Conservation (phyloP, 495 filamentous ascomycete species). For the Cercophora sp. region DNA sequence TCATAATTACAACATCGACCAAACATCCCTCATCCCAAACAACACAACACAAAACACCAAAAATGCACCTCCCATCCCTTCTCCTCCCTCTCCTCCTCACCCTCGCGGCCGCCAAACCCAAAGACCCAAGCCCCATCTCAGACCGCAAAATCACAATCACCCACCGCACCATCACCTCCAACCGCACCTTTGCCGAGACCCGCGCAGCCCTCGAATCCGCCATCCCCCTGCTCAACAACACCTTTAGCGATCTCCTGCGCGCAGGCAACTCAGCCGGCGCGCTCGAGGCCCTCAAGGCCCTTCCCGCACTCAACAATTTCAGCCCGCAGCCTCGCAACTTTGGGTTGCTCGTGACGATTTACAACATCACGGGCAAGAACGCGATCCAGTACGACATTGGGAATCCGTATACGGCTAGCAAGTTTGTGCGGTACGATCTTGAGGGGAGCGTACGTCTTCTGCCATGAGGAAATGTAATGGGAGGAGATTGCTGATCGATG, state of each 20-base stretch:
- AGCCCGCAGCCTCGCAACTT: conserved; percentile 1
- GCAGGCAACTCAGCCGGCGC: not conserved
- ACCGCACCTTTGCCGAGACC: conserved; percentile 3
- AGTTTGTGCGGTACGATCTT: conserved; percentile 1
- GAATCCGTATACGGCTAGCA: conserved; percentile 8
- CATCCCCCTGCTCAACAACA: not conserved
- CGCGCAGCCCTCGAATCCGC: not conserved
- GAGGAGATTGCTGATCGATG: not conserved
- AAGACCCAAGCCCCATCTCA: not conserved
- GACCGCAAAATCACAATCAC: conserved; percentile 1
- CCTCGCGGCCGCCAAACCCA: not conserved
- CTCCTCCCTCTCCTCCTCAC: too few relatives aligned
- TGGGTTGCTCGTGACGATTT: not conserved
- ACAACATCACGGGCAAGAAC: not conserved
- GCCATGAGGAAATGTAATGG: too few relatives aligned
- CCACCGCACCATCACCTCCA: conserved; percentile 6
- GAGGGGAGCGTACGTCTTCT: not conserved
- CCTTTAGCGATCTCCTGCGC: not conserved
- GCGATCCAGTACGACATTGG: conserved; percentile 11
- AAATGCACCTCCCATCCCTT: too few relatives aligned
- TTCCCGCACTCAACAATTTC: conserved; percentile 1
- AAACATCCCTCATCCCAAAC: too few relatives aligned
- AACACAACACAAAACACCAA: too few relatives aligned
- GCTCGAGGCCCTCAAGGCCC: not conserved
- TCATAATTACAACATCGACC: too few relatives aligned